Evolutionary conservation across 2,329 filamentous ascomycete genomes (phyloP).

Genomic region (Aspergillus floridensis): DNA sequence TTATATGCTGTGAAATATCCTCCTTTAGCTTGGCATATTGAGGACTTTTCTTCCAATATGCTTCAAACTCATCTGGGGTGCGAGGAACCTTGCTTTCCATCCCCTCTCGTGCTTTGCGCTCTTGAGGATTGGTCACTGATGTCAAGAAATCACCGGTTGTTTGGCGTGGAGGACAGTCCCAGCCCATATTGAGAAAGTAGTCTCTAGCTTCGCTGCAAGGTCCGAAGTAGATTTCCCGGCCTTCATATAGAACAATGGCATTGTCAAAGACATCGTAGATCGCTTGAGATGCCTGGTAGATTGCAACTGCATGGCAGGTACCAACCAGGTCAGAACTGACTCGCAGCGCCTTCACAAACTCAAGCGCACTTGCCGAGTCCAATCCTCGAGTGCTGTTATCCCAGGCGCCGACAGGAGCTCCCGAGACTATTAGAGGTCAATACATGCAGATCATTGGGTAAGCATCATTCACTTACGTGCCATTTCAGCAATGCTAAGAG

Average conservation of each 20-base stretch:
- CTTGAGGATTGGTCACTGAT: constrained; percentile 63
- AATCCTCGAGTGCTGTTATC: constrained; percentile 53
- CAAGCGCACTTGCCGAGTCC: constrained; percentile 57
- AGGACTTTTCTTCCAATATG: constrained; percentile 45
- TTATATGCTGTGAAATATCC: constrained; percentile 35
- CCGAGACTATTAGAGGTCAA: constrained; percentile 25
- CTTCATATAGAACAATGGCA: constrained; percentile 70
- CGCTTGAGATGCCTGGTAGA: constrained; percentile 55
- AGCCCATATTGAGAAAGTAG: constrained; percentile 70
- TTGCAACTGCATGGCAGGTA: constrained; percentile 55
- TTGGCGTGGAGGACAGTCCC: constrained; percentile 63
- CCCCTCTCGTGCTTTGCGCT: constrained; percentile 56
- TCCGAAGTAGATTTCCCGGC: constrained; percentile 74
- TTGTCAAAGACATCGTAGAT: constrained; percentile 69
- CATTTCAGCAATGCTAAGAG: constrained; percentile 37
- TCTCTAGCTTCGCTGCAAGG: constrained; percentile 56
- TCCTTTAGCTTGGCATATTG: constrained; percentile 31
- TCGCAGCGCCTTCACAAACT: constrained; percentile 56
- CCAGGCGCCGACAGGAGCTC: constrained; percentile 40
- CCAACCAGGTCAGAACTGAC: constrained; percentile 51
- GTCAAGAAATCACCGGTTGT: constrained; percentile 70
- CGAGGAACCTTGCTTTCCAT: constrained; percentile 62
- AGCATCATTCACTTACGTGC: constrained; percentile 24
- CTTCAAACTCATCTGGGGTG: constrained; percentile 66
- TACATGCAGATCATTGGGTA: background rate